Evolutionary conservation across 306 rosid genomes (phyloP), one percentile per base, ranked within the genome.

Genomic region (Lathyrus oleraceus): DNA sequence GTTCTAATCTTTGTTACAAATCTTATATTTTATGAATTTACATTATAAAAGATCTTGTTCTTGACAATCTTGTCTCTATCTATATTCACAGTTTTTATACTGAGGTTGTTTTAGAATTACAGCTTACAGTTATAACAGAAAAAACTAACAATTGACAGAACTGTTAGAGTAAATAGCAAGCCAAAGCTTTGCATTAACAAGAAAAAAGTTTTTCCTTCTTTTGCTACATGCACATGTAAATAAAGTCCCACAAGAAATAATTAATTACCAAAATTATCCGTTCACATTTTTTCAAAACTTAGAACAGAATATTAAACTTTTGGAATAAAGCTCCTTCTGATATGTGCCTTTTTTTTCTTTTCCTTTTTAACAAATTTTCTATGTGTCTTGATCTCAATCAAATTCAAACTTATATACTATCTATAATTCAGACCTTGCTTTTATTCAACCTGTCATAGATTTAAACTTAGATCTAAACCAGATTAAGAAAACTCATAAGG

Each of bases 401-500:
- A 45, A 42, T 47, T 71, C 66, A 35, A 79, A 60, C 20, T 67
- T 60, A 43, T 61, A 42, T 15, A 65, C n/a, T 51, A n/a, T 59
- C 48, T 54, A 19, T 30, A 79, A 56, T 63, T 75, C 76, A 68
- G 75, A 64, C 36, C 25, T 59, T 76, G 66, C 49, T 58, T 58
- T 65, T 5, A 48, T 80, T 70, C 60, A 47, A 65, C 40, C 45
- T 30, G 47, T 32, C 67, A 65, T 48, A 48, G 20, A 71, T 45
- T 61, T 67, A 61, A 72, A 49, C 78, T 82, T 58, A 71, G 89
- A 82, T 85, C 83, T 75, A 72, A 72, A 43, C 42, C 65, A 67
- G 36, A n/a, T 65, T 77, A 48, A n/a, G 69, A 75, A 72, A 52
- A 68, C 68, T 27, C 17, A 10, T 30, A 35, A 44, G 38, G 51